Evolutionary conservation across 73 alveolate genomes (phyloP).

Genomic region (Durusdinium trenchii): DNA sequence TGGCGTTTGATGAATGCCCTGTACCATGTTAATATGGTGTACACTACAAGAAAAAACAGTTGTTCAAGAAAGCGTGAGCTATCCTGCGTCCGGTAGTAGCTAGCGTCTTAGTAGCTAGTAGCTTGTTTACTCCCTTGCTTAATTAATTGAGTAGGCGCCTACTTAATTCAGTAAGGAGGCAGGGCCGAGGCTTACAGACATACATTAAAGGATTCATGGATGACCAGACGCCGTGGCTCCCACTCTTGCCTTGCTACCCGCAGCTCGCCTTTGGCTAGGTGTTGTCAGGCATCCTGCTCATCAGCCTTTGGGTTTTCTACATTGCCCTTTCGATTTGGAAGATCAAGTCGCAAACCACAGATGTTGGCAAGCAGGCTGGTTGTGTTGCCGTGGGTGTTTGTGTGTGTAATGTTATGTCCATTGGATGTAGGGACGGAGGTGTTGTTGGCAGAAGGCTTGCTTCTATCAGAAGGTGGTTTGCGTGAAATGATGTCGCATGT

Average conservation of each 20-base stretch:
- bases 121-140: too few relatives aligned
- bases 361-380: conserved; percentile 52
- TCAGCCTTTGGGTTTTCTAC: conserved; percentile 59
- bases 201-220: too few relatives aligned
- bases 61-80: too few relatives aligned
- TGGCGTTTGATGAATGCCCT: too few relatives aligned
- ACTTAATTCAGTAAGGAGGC: too few relatives aligned
- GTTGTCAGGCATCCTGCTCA: conserved; percentile 18
- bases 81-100: too few relatives aligned
- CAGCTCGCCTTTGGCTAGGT: not conserved
- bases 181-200: too few relatives aligned
- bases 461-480: not conserved
- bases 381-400: not conserved
- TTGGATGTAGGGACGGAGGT: not conserved
- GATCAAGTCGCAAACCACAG: conserved; percentile 48
- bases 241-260: not conserved
- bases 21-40: too few relatives aligned
- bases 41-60: too few relatives aligned
- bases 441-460: not conserved
- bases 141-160: too few relatives aligned
- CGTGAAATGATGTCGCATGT: not conserved
- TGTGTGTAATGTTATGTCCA: not conserved
- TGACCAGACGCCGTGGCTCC: too few relatives aligned
- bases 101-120: too few relatives aligned
- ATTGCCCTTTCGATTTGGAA: conserved; percentile 69